A percentile compares a stretch with the other conserved stretches of the same genome.
Evolutionary conservation across 2,329 filamentous ascomycete species (phyloP).

Genomic region (Arthrobotrys sinensis): DNA sequence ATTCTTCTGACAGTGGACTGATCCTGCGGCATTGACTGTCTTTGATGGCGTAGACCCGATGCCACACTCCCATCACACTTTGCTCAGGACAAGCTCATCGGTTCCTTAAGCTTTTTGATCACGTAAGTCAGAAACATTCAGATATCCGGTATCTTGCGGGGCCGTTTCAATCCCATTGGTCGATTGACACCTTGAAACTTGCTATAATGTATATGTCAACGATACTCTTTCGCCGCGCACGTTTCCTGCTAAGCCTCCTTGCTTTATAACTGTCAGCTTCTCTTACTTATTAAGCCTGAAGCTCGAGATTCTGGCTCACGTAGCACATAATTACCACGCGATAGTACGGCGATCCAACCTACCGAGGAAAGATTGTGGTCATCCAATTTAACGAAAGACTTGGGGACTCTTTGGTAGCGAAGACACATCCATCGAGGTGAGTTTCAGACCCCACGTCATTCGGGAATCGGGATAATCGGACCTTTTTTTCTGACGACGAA

Average conservation of each 20-base stretch:
- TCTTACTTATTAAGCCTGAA: constrained; percentile 38
- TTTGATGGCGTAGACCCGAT: constrained; percentile 39
- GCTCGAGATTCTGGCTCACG: constrained; percentile 12
- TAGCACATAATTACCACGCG: constrained; percentile 41
- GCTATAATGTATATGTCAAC: constrained; percentile 39
- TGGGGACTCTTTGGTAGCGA: constrained; percentile 20
- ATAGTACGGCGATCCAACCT: constrained; percentile 36
- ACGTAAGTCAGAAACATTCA: constrained; percentile 45
- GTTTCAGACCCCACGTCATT: constrained; percentile 42
- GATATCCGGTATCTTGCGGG: constrained; percentile 43
- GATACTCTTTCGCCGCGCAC: constrained; percentile 8
- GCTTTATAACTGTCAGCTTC: constrained; percentile 12
- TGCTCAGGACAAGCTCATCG: constrained; percentile 10
- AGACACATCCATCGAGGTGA: constrained; percentile 14
- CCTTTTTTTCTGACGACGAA: background rate
- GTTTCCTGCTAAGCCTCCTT: constrained; percentile 16
- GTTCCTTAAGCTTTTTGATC: constrained; percentile 25
- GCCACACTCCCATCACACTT: constrained; percentile 1
- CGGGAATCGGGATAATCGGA: constrained; percentile 33
- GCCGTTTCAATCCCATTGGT: constrained; percentile 57
- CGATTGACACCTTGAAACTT: constrained; percentile 12
- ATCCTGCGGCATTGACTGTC: constrained; percentile 38
- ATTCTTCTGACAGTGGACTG: constrained; percentile 42
- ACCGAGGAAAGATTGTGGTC: constrained; percentile 20
- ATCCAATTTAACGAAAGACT: constrained; percentile 31